Evolutionary conservation across 208 protist species (phyloP), one percentile per base, ranked within the genome.

Genomic region (Leishmania martiniquensis): DNA sequence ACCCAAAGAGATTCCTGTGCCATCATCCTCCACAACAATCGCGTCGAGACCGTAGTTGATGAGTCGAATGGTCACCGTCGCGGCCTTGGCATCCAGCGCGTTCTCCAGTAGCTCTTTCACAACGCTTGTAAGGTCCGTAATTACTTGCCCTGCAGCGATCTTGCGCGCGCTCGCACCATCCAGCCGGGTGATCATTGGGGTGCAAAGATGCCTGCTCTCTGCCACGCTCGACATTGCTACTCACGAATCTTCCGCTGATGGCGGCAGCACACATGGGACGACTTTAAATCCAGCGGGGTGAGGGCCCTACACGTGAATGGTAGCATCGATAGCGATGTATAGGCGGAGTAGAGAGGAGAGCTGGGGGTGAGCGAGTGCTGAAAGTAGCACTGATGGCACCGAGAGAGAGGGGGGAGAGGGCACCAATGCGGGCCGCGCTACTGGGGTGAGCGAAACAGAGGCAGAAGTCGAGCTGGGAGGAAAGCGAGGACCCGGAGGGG

Each of bases 101-200:
- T 98, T 98, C 72, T 98, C 95, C 17, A 97, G 54, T 29, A 96
- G 79, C 74, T 98, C 93, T 80, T 98, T 98, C 60, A 97, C 67
- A 44, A 95, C 94, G 73, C 88, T 94, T 22, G 85, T 84, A 39
- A 96, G 78, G 68, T 93, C 91, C 2, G 90, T 94, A 72, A 97
- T 96, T 25, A 95, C 93, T 75, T 97, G 94, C 22, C 92, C 92
- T 4, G 92, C 89, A 75, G 90, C 93, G 25, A 97, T 80, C 76
- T 89, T 90, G 37, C 93, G 86, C 57, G 93, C 85, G 70, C 89
- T 95, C n/a, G 75, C 78, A 20, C 72, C 68, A 75, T 96, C 92
- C n/a, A 97, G 84, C n/a, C 90, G 88, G 2, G 84, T 91, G 60
- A 97, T 97, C 77, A 83, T 84, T n/a, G 29, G 15, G 44, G 9